Percentiles rank a stretch among this genome's conserved stretches.
These are phyloP conservation scores for Pyrenochaeta sp. DNA, from an alignment of 2,329 filamentous ascomycete genomes.

Conservation along the genomic window DNA sequence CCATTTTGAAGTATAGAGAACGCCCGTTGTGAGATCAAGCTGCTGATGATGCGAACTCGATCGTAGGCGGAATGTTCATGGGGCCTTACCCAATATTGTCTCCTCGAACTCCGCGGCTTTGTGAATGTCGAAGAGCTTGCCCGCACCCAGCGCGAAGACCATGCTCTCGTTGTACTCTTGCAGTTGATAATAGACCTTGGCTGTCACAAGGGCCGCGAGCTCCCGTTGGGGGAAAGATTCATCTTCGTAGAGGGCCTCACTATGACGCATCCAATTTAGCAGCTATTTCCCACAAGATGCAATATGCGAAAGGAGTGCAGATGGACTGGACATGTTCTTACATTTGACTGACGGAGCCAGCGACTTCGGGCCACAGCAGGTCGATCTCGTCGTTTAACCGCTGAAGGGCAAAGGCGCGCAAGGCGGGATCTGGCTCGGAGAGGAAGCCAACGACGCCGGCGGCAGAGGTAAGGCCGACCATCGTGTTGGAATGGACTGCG, in stretches of 20 bases:
- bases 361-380: constrained; percentile 96
- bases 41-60: too few relatives aligned
- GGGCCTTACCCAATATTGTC: constrained; percentile 81
- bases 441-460: constrained; percentile 95
- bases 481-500: constrained; percentile 51
- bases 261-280: constrained; percentile 54
- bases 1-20: neutral
- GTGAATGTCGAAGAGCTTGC: constrained; percentile 93
- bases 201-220: constrained; percentile 90
- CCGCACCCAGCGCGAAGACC: constrained; percentile 94
- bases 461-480: constrained; percentile 94
- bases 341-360: constrained; percentile 91
- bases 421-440: constrained; percentile 89
- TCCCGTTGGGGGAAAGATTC: constrained; percentile 92
- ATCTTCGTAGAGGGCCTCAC: constrained; percentile 97
- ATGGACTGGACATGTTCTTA: constrained; percentile 57
- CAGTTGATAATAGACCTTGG: constrained; percentile 98
- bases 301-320: constrained; percentile 1
- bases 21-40: too few relatives aligned
- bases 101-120: constrained; percentile 94
- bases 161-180: constrained; percentile 99
- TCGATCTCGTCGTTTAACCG: constrained; percentile 97
- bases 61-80: constrained; percentile 11
- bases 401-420: constrained; percentile 94
- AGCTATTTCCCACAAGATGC: constrained; percentile 7